Conservation (phyloP, 352 stramenopile species). For the Phytophthora quininea region DNA sequence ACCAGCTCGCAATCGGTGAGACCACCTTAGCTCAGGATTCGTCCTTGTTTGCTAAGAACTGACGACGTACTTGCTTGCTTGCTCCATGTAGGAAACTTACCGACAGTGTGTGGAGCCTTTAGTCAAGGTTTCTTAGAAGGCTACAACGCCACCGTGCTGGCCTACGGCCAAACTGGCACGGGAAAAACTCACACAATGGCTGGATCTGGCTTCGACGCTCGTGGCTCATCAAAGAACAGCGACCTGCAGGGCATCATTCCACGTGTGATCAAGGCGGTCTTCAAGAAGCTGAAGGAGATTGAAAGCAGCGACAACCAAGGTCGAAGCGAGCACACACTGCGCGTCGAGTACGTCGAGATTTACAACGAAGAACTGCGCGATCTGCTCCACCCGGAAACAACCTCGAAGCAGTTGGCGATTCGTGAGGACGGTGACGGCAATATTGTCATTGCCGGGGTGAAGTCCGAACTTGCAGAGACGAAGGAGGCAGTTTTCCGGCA, state of each 20-base stretch:
- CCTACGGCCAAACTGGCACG: constrained; percentile 88
- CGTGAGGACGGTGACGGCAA: constrained; percentile 81
- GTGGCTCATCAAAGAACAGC: constrained; percentile 58
- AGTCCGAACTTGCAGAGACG: constrained; percentile 75
- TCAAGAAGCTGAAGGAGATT: constrained; percentile 59
- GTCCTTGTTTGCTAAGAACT: no score
- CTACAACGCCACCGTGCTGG: constrained; percentile 85
- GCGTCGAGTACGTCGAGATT: constrained; percentile 97
- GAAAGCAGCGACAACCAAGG: constrained; percentile 39
- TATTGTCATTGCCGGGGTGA: constrained; percentile 83
- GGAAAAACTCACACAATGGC: constrained; percentile 97
- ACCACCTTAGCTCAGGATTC: not conserved
- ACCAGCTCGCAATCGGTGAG: constrained; percentile 69
- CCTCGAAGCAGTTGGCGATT: constrained; percentile 81
- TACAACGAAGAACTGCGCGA: constrained; percentile 99
- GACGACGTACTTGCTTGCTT: not conserved
- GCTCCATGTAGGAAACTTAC: constrained; percentile 63
- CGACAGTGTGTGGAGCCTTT: constrained; percentile 65
- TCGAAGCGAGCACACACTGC: constrained; percentile 81
- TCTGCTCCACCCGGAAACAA: constrained; percentile 88
- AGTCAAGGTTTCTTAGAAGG: constrained; percentile 78
- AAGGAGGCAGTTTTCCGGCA: constrained; percentile 85
- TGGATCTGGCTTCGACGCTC: constrained; percentile 54
- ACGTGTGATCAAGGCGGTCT: constrained; percentile 78
- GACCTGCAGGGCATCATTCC: constrained; percentile 87